Percentiles rank a stretch among this genome's conserved stretches.
phyloP scores from a whole-genome alignment of 2,329 filamentous ascomycete genomes.

The Sclerotiophoma versabilis region DNA sequence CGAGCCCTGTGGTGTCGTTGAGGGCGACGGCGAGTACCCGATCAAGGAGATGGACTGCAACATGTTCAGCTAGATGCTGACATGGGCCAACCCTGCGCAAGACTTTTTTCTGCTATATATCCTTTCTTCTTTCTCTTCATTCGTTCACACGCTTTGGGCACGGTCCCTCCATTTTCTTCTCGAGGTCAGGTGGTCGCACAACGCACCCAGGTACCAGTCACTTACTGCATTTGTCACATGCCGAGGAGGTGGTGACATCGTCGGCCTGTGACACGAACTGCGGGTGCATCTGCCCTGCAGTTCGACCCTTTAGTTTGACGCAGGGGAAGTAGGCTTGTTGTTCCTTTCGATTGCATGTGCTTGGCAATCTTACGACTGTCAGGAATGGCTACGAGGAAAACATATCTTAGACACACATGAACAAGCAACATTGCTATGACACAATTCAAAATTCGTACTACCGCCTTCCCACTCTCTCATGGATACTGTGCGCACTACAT shows the following conservation, averaged over 20 bases:
- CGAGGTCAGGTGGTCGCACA: constrained; percentile 20
- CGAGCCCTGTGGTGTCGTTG: constrained; percentile 44
- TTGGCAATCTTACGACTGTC: not conserved
- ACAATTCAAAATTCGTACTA: not conserved
- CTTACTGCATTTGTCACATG: constrained; percentile 16
- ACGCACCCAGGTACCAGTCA: constrained; percentile 13
- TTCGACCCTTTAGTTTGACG: constrained; percentile 3
- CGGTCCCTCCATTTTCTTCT: constrained; percentile 12
- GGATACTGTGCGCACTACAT: no score
- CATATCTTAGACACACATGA: constrained; percentile 1
- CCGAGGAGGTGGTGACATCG: constrained; percentile 1
- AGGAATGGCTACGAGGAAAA: not conserved
- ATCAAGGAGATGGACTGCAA: constrained; percentile 49
- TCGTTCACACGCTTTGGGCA: constrained; percentile 10
- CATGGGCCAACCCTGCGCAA: not conserved
- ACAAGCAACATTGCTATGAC: constrained; percentile 9
- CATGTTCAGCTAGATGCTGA: constrained; percentile 29
- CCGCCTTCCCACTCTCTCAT: not conserved
- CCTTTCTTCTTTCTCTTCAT: constrained; percentile 4
- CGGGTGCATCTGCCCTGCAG: constrained; percentile 4
- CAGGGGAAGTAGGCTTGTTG: constrained; percentile 9
- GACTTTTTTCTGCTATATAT: constrained; percentile 11
- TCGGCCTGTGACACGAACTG: constrained; percentile 15
- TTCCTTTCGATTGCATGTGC: not conserved
- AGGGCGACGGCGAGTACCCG: constrained; percentile 55